Conservation (phyloP, 805 yeast species). For the Teunomyces aglyptinius region DNA sequence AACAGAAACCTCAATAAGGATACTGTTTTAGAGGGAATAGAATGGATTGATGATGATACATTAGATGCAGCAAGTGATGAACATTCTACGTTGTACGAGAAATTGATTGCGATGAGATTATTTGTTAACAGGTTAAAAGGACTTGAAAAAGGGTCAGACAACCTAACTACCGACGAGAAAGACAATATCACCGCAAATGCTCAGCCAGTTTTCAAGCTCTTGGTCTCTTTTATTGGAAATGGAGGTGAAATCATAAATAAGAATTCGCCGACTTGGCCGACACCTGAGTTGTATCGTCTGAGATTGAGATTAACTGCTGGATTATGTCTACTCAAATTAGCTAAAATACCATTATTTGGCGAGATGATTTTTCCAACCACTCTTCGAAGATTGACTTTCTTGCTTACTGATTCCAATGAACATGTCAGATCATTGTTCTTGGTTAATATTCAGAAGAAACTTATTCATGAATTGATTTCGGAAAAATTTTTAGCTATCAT, state of each 20-base stretch:
- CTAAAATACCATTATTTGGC: constrained; percentile 52
- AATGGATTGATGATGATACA: constrained; percentile 49
- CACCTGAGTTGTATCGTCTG: constrained; percentile 62
- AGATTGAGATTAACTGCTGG: constrained; percentile 71
- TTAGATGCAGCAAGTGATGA: constrained; percentile 27
- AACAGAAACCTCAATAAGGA: constrained; percentile 41
- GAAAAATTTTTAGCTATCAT: constrained; percentile 65
- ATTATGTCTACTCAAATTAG: constrained; percentile 58
- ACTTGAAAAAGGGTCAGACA: constrained; percentile 15
- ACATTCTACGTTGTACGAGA: constrained; percentile 42
- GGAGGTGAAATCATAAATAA: constrained; percentile 71
- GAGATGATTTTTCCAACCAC: constrained; percentile 50
- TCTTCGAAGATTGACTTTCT: constrained; percentile 51
- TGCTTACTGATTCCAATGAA: constrained; percentile 66
- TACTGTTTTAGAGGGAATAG: constrained; percentile 20
- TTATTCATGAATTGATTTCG: constrained; percentile 54
- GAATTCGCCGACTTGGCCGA: constrained; percentile 46
- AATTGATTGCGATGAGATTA: constrained; percentile 51
- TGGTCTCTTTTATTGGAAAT: constrained; percentile 64
- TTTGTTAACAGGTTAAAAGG: constrained; percentile 58
- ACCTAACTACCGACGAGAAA: constrained; percentile 18
- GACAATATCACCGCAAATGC: constrained; percentile 43
- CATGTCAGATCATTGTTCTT: constrained; percentile 56
- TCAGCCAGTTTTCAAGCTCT: constrained; percentile 63
- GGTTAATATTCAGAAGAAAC: constrained; percentile 46